Base-by-base conservation (phyloP, 177 flowering plant genomes). In the Vitis hybrid region DNA sequence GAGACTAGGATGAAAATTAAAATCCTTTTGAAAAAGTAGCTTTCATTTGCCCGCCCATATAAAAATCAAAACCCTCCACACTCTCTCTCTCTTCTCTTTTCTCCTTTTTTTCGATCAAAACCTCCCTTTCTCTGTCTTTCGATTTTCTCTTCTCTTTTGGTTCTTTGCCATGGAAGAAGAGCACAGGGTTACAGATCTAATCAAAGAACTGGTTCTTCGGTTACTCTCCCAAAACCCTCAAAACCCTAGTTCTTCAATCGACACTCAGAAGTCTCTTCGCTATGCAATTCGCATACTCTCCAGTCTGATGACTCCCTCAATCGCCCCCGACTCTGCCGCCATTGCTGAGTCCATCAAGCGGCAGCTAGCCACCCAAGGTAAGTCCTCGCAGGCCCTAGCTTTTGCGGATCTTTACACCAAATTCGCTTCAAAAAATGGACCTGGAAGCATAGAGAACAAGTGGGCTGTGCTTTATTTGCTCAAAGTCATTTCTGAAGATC, bases 281-380 rank as follows among this genome's bases (percentile, higher is more conserved):
- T 96, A 90, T 82, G 97, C 98, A 1, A 6, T 79, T 34, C 88
- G 98, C 34, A 85, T 96, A 52, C 87, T 96, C 61, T 82, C 86
- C 61, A 92, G 97, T 71, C 86, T 95, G n/a, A 78, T 94, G 80
- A 79, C 95, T 0, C 99, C 99, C 0, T 90, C 99, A 9, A 77
- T 92, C 65, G 76, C 95, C 8, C 75, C 86, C 3, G 98, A 93
- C 67, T 88, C 90, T 49, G 74, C 90, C 57, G 89, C 98, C 66
- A 82, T 96, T 78, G 97, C 93, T 5, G 98, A 96, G 63, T 86
- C 98, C 71, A 83, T 94, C 85, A 96, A 90, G 83, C 91, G 97
- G 19, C 87, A 79, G 2, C 91, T 94, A 65, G 98, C 88, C 68
- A 82, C 87, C 51, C 85, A 88, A 71, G 98, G 98, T 79, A 88